A percentile compares a stretch with the other conserved stretches of the same genome.
Evolutionary conservation across 192 early-diverging fungal genomes (phyloP).

Genomic region (Rhizoclosmatium globosum): DNA sequence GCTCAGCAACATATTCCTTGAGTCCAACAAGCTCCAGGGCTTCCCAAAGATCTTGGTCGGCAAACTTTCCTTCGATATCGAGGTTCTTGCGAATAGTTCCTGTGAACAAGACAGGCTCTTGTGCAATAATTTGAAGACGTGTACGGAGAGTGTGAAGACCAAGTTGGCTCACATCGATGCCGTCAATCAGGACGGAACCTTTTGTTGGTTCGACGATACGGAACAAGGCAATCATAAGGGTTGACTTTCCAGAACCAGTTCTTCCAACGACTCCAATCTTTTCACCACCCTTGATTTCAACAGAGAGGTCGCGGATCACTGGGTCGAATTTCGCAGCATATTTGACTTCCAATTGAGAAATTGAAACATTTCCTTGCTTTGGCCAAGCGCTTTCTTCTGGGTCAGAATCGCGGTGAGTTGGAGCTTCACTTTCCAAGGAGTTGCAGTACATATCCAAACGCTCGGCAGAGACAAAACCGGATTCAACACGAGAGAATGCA

Average conservation of each 20-base stretch:
- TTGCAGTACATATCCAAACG: constrained; percentile 45
- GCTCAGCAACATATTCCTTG: constrained; percentile 43
- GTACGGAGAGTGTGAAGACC: constrained; percentile 51
- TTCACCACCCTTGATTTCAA: constrained; percentile 63
- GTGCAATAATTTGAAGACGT: constrained; percentile 62
- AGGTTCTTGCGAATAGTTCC: constrained; percentile 65
- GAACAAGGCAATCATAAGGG: constrained; percentile 71
- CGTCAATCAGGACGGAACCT: constrained; percentile 48
- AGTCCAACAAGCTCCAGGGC: constrained; percentile 52
- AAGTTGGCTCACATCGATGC: constrained; percentile 53
- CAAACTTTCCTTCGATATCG: constrained; percentile 65
- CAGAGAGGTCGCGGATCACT: constrained; percentile 44
- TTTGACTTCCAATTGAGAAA: constrained; percentile 62
- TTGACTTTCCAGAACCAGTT: constrained; percentile 76
- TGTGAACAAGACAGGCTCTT: constrained; percentile 71
- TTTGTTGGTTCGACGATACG: constrained; percentile 68
- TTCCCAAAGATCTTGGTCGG: constrained; percentile 77
- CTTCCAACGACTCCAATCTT: constrained; percentile 58
- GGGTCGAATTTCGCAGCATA: constrained; percentile 58
- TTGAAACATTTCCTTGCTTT: constrained; percentile 55
- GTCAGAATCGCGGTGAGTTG: constrained; percentile 41
- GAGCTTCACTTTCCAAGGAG: constrained; percentile 45
- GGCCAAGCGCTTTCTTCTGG: constrained; percentile 40
- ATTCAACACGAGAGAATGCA: constrained; percentile 35
- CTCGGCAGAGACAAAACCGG: constrained; percentile 52